phyloP scores from a whole-genome alignment of 805 yeast genomes.

The Yarrowia yakushimensis region DNA sequence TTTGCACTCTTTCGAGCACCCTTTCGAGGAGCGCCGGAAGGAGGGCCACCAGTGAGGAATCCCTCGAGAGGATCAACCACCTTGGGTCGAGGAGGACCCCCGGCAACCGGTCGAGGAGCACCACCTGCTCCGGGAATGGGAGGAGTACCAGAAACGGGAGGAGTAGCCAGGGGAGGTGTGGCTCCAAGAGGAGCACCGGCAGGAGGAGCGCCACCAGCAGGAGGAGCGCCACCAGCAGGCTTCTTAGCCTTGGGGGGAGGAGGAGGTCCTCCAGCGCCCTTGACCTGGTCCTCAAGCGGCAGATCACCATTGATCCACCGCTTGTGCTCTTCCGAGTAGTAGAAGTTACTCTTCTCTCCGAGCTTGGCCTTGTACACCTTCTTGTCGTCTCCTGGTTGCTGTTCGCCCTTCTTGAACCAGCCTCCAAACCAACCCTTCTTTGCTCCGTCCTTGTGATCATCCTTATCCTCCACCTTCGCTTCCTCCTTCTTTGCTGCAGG shows the following conservation, averaged over 20 bases:
- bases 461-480: conserved; percentile 29
- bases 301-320: conserved; percentile 79
- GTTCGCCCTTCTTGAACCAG: conserved; percentile 55
- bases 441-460: conserved; percentile 31
- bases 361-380: conserved; percentile 80
- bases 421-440: conserved; percentile 49
- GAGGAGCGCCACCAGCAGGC: conserved; percentile 26
- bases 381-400: conserved; percentile 50
- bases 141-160: conserved; percentile 29
- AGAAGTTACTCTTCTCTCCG: conserved; percentile 71
- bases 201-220: conserved; percentile 30
- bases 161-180: conserved; percentile 20
- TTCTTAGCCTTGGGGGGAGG: conserved; percentile 51
- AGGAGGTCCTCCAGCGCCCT: conserved; percentile 60
- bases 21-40: conserved; percentile 38
- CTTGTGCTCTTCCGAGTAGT: conserved; percentile 76
- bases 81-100: conserved; percentile 27
- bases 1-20: conserved; percentile 53
- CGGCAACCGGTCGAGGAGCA: conserved; percentile 26
- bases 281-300: conserved; percentile 38
- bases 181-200: conserved; percentile 36
- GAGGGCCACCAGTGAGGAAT: conserved; percentile 41
- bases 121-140: conserved; percentile 33
- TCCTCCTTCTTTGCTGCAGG: conserved; percentile 33
- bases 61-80: conserved; percentile 48